phyloP scores from a whole-genome alignment of 2,329 filamentous ascomycete genomes.

The Alternaria infectoria region DNA sequence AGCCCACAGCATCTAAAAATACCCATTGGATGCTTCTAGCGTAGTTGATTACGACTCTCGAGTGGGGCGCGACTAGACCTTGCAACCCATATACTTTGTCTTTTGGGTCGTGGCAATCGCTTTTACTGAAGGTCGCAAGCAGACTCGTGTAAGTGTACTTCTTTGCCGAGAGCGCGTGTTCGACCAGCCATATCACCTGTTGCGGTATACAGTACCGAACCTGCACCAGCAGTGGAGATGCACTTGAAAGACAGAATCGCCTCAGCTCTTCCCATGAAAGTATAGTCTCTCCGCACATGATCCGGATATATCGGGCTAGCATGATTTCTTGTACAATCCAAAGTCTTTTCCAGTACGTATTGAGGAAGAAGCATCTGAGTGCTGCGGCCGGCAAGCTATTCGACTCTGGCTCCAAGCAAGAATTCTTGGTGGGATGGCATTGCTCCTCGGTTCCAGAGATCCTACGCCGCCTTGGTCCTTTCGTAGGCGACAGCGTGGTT shows the following conservation, averaged over 20 bases:
- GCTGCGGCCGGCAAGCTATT: neutral
- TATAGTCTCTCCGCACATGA: conserved; percentile 2
- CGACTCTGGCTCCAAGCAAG: neutral
- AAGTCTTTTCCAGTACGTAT: conserved; percentile 3
- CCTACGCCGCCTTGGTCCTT: neutral
- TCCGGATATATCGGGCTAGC: conserved; percentile 5
- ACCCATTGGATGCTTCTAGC: neutral
- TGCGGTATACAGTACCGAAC: neutral
- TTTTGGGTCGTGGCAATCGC: neutral
- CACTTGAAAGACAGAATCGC: neutral
- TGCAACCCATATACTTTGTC: conserved; percentile 8
- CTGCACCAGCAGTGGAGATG: neutral
- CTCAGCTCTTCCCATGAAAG: conserved; percentile 5
- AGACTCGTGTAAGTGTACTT: neutral
- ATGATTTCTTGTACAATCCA: conserved; percentile 11
- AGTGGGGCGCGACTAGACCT: neutral
- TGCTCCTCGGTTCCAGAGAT: neutral
- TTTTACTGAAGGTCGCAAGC: neutral
- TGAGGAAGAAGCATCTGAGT: neutral
- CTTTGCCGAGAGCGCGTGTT: neutral
- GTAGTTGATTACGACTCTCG: neutral
- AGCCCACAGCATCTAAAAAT: neutral
- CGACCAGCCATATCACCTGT: neutral
- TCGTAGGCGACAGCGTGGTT: neutral
- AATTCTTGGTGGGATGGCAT: neutral